Percentiles rank a stretch among this genome's conserved stretches.
phyloP scores from a whole-genome alignment of 345 rosid genomes.

The Alliaria petiolata region DNA sequence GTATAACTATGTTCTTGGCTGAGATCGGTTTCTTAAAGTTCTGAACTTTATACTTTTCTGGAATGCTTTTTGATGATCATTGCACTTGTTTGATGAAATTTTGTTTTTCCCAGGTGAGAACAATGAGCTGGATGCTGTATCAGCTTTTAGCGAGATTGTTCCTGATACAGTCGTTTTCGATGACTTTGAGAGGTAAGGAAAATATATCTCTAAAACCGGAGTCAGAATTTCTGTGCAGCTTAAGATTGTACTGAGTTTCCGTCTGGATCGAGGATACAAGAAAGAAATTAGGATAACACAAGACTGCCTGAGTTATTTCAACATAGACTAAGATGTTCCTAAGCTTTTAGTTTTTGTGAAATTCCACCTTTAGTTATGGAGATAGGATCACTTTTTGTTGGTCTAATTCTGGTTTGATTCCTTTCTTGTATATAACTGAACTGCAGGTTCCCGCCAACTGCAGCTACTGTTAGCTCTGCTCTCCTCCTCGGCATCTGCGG shows the following conservation, averaged over 20 bases:
- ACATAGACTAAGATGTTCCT: neutral
- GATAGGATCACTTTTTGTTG: neutral
- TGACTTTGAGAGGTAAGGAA: slow-evolving; percentile 86
- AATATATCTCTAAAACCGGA: neutral
- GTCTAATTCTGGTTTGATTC: neutral
- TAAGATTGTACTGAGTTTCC: neutral
- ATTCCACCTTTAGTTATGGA: neutral
- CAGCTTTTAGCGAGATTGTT: slow-evolving; percentile 84
- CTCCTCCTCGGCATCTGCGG: slow-evolving; percentile 86
- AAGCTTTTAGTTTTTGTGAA: neutral
- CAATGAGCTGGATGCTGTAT: slow-evolving; percentile 79
- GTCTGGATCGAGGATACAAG: neutral
- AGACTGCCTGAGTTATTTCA: neutral
- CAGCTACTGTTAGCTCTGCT: slow-evolving; percentile 95
- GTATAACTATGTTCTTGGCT: neutral
- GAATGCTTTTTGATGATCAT: neutral
- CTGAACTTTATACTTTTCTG: neutral
- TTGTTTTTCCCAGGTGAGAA: slow-evolving; percentile 36
- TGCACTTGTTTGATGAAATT: neutral
- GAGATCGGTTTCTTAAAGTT: neutral
- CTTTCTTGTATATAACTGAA: neutral
- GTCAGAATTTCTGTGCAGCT: neutral
- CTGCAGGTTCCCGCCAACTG: slow-evolving; percentile 87
- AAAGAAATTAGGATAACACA: neutral
- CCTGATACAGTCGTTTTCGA: slow-evolving; percentile 92